Evolutionary conservation across 129 eudicot genomes (phyloP).

Genomic region (Artemisia annua): DNA sequence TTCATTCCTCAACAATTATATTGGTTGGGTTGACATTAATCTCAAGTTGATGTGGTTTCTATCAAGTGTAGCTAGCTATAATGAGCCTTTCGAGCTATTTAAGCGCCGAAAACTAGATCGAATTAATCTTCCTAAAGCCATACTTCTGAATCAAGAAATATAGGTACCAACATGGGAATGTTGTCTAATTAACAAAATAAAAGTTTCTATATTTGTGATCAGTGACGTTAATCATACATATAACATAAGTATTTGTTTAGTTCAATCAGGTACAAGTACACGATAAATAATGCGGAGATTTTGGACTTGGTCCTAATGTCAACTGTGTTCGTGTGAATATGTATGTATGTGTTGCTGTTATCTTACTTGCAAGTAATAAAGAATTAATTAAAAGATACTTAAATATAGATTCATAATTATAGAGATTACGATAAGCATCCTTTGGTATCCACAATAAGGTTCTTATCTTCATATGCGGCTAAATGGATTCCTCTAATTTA

Average conservation of each 20-base stretch:
- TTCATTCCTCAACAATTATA: no score
- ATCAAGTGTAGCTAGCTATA: no score
- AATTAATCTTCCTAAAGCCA: no score
- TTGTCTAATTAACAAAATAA: background rate
- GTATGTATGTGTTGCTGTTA: constrained; percentile 21
- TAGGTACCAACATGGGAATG: constrained; percentile 1
- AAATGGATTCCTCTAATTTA: background rate
- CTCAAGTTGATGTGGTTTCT: no score
- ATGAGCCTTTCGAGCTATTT: no score
- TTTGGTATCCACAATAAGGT: constrained; percentile 25
- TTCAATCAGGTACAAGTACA: background rate
- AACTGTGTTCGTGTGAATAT: constrained; percentile 19
- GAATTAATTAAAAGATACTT: background rate
- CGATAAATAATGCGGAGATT: background rate
- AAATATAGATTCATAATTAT: background rate
- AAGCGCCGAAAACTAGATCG: no score
- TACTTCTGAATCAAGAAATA: background rate
- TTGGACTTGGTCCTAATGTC: constrained; percentile 10
- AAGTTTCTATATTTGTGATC: background rate
- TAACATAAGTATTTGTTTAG: background rate
- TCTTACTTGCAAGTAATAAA: constrained; percentile 12
- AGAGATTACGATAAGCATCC: constrained; percentile 11
- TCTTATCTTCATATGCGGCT: constrained; percentile 17
- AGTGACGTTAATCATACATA: background rate
- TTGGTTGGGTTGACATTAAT: no score